Evolutionary conservation across 768 basidiomycete species (phyloP), one percentile per base, ranked within the genome.

Genomic region (Phlebiopsis gigantea): DNA sequence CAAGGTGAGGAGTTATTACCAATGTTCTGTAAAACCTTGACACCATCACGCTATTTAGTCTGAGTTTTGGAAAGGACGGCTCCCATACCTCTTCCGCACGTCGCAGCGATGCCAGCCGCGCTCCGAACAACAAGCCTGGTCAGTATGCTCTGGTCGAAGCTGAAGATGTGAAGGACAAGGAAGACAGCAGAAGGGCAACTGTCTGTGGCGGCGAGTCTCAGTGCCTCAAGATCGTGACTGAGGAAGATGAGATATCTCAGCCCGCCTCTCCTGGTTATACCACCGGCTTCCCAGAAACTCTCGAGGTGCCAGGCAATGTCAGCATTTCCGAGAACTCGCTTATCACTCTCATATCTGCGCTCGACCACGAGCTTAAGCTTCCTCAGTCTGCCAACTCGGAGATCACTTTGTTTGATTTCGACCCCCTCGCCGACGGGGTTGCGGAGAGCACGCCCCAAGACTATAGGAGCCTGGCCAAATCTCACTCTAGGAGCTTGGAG

Each of bases 371-470:
- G 54, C 57, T 63, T 69, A 59, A 51, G 48, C 62, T 15, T 58
- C 61, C 52, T 12, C 76, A 78, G 6, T 85, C 83, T 10, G 81
- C 84, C 2, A 79, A 82, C 6, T 85, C 85, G 19, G 83, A 82
- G 10, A 75, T 74, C 4, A 84, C 84, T 0, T 69, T 86, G 17
- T 86, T 85, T 62, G 85, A 87, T 52, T 61, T 71, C 39, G 68
- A 64, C 57, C 63, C 63, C 19, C 46, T 29, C 25, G 55, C 72
- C 14, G 77, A 78, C 29, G 82, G 82, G 22, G 74, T 76, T 44
- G 79, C 82, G 3, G 78, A 85, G 66, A 87, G 84, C 65, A 87
- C 86, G 0, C 85, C 85, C 1, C 80, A 81, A 61, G 81, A 80
- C 58, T 72, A 69, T 22, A 65, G 73, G 41, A 57, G 60, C 55